phyloP scores from a whole-genome alignment of 1,284 basidiomycete genomes.

The Cryptococcus sp. region DNA sequence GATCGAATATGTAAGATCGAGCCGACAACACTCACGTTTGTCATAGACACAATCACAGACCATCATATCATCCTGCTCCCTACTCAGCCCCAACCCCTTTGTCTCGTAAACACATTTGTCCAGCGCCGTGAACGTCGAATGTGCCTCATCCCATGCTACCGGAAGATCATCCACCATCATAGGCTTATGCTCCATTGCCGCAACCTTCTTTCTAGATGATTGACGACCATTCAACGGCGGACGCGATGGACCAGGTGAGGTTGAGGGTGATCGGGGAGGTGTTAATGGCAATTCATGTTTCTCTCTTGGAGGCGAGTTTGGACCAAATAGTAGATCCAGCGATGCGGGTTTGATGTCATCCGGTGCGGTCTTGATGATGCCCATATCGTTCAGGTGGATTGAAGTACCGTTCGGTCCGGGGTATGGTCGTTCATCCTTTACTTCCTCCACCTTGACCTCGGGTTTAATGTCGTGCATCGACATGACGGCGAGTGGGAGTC shows the following conservation, averaged over 20 bases:
- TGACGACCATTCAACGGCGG: neutral
- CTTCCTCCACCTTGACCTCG: neutral
- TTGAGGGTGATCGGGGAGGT: neutral
- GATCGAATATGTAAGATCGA: no score
- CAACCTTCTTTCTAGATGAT: neutral
- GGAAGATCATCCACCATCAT: conserved; percentile 69
- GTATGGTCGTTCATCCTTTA: neutral
- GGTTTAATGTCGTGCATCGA: conserved; percentile 1
- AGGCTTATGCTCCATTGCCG: conserved; percentile 5
- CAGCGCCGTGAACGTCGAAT: conserved; percentile 70
- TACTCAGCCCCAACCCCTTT: conserved; percentile 76
- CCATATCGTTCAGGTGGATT: neutral
- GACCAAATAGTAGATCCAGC: neutral
- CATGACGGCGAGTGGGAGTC: neutral
- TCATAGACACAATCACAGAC: conserved; percentile 85
- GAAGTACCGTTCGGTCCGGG: neutral
- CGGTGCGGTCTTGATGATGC: neutral
- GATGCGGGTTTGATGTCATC: neutral
- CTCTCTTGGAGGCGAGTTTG: neutral
- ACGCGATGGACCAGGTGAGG: neutral
- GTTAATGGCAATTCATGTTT: neutral
- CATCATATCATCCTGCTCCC: conserved; percentile 86
- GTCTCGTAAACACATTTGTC: conserved; percentile 80
- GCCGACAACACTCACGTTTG: conserved; percentile 59
- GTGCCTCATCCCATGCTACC: conserved; percentile 66